Percentiles rank a stretch among this genome's conserved stretches.
Evolutionary conservation across 208 protist species (phyloP).

Genomic region (Wallacemonas sp.): DNA sequence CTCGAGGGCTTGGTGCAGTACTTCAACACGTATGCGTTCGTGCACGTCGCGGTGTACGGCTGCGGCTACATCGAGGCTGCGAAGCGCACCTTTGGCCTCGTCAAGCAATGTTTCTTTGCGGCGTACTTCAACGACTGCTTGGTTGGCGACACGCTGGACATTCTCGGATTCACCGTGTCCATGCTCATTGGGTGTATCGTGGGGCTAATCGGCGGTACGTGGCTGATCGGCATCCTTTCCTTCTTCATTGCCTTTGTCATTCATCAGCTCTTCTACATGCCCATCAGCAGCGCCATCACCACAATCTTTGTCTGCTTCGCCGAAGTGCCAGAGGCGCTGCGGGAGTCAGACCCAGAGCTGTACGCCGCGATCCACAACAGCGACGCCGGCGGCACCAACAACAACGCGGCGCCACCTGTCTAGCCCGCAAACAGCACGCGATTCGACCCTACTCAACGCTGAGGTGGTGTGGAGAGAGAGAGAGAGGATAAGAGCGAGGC

Average conservation of each 20-base stretch:
- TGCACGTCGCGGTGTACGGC: conserved; percentile 93
- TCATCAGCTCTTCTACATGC: conserved; percentile 57
- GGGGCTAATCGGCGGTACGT: conserved; percentile 26
- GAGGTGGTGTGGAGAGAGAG: not conserved
- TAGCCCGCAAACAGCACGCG: not conserved
- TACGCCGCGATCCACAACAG: conserved; percentile 56
- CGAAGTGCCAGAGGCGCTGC: conserved; percentile 76
- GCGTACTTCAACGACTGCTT: conserved; percentile 90
- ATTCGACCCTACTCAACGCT: not conserved
- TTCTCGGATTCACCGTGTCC: conserved; percentile 52
- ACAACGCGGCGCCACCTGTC: conserved; percentile 35
- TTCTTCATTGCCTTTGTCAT: conserved; percentile 57
- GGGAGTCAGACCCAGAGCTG: conserved; percentile 55
- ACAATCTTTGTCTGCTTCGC: conserved; percentile 92
- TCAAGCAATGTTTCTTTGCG: conserved; percentile 75
- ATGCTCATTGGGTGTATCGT: conserved; percentile 51
- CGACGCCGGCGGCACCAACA: conserved; percentile 59
- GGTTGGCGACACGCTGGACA: conserved; percentile 53
- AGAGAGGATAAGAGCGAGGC: not conserved
- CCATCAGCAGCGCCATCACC: conserved; percentile 69
- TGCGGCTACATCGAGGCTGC: conserved; percentile 88
- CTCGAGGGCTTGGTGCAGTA: conserved; percentile 80
- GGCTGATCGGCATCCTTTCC: conserved; percentile 37
- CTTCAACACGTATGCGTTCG: conserved; percentile 93
- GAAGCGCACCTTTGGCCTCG: conserved; percentile 81